Evolutionary conservation across 2,329 filamentous ascomycete genomes (phyloP).

Genomic region (Aspergillus aculeatinus): DNA sequence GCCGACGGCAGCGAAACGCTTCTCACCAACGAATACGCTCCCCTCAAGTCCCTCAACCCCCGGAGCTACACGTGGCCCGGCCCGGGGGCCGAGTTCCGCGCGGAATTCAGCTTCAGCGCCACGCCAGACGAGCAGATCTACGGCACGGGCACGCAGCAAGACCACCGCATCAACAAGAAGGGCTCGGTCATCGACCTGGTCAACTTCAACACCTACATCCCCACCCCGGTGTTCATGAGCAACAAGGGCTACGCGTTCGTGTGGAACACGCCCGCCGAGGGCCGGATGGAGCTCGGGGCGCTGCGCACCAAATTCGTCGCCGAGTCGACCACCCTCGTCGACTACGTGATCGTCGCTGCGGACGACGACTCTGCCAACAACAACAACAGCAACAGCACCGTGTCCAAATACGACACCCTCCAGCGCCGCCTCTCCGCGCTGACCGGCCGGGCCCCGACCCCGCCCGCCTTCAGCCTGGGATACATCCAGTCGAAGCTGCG

Average conservation of each 20-base stretch:
- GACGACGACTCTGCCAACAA: slow-evolving; percentile 26
- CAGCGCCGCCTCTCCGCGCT: slow-evolving; percentile 53
- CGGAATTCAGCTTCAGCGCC: slow-evolving; percentile 38
- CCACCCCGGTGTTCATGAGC: slow-evolving; percentile 59
- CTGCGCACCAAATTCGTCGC: slow-evolving; percentile 60
- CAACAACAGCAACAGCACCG: neutral
- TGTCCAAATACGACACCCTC: slow-evolving; percentile 51
- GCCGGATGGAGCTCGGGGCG: slow-evolving; percentile 58
- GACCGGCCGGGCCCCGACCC: slow-evolving; percentile 59
- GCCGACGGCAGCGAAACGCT: slow-evolving; percentile 35
- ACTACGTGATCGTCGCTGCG: slow-evolving; percentile 61
- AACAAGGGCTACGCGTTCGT: slow-evolving; percentile 60
- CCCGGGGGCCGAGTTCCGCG: slow-evolving; percentile 35
- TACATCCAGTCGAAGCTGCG: slow-evolving; percentile 66
- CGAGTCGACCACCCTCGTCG: slow-evolving; percentile 53
- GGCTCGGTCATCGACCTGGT: slow-evolving; percentile 61
- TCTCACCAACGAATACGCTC: slow-evolving; percentile 37
- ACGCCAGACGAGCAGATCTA: slow-evolving; percentile 55
- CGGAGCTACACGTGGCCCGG: slow-evolving; percentile 38
- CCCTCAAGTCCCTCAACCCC: slow-evolving; percentile 36
- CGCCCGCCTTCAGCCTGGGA: slow-evolving; percentile 63
- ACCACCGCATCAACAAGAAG: slow-evolving; percentile 59
- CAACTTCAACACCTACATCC: slow-evolving; percentile 65
- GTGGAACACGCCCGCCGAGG: slow-evolving; percentile 64
- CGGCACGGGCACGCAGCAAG: slow-evolving; percentile 66